Evolutionary conservation across 768 basidiomycete genomes (phyloP).

Genomic region (Russula vinacea): DNA sequence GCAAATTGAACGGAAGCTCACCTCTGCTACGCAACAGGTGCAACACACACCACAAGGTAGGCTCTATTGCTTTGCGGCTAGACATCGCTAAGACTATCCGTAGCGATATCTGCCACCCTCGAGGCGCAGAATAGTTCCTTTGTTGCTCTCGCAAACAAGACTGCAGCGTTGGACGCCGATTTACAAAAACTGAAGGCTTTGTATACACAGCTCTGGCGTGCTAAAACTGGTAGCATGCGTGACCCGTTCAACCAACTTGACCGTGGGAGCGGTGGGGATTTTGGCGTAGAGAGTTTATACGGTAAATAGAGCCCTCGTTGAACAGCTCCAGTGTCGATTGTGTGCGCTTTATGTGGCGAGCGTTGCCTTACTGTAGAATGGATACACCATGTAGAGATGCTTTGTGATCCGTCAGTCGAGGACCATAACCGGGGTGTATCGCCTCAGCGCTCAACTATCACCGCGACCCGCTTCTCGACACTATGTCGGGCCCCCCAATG

Average conservation of each 20-base stretch:
- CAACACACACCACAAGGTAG: constrained; percentile 75
- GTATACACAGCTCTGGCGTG: constrained; percentile 76
- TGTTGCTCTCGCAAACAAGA: constrained; percentile 71
- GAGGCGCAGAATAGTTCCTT: constrained; percentile 79
- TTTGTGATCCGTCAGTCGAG: too few relatives aligned
- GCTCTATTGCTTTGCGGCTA: constrained; percentile 20
- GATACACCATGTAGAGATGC: too few relatives aligned
- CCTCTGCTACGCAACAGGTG: constrained; percentile 58
- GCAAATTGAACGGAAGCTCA: constrained; percentile 83
- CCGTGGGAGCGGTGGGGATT: constrained; percentile 42
- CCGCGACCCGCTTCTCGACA: too few relatives aligned
- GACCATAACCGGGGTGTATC: too few relatives aligned
- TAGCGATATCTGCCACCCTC: constrained; percentile 71
- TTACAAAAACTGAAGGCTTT: constrained; percentile 71
- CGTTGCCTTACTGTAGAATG: too few relatives aligned
- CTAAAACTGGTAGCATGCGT: constrained; percentile 75
- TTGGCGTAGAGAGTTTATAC: constrained; percentile 50
- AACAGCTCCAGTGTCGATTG: background rate
- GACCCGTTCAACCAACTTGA: constrained; percentile 68
- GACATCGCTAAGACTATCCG: constrained; percentile 1
- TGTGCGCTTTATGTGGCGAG: background rate
- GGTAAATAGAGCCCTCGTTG: constrained; percentile 35
- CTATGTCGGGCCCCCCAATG: too few relatives aligned
- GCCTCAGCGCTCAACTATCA: too few relatives aligned
- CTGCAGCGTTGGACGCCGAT: constrained; percentile 69